phyloP scores from a whole-genome alignment of 306 rosid species.

The Trifolium dubium region DNA sequence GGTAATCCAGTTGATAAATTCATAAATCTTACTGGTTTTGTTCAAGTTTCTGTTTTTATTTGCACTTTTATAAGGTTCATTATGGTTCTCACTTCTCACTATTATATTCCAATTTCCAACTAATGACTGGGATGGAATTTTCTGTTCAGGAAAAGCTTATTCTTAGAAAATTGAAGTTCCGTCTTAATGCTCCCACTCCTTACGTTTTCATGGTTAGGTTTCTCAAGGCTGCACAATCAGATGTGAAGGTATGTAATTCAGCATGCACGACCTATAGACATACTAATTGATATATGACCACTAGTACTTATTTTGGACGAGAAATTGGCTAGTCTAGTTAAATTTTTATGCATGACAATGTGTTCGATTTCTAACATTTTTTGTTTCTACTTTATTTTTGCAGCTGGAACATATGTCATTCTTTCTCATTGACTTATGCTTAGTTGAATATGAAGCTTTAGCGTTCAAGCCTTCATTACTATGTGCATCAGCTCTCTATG shows the following conservation, averaged over 20 bases:
- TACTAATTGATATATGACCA: background rate
- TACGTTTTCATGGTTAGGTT: slow-evolving; percentile 91
- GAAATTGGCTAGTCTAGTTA: slow-evolving; percentile 28
- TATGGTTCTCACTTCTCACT: slow-evolving; percentile 32
- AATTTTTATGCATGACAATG: slow-evolving; percentile 13
- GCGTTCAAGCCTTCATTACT: slow-evolving; percentile 79
- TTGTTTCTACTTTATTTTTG: slow-evolving; percentile 30
- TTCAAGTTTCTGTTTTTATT: slow-evolving; percentile 13
- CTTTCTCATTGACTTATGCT: slow-evolving; percentile 71
- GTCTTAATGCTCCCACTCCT: slow-evolving; percentile 82
- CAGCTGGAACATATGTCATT: slow-evolving; percentile 87
- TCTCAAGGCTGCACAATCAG: slow-evolving; percentile 88
- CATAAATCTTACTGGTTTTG: background rate
- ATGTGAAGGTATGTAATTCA: slow-evolving; percentile 58
- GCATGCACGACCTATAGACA: background rate
- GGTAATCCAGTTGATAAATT: slow-evolving; percentile 3
- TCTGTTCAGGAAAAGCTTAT: slow-evolving; percentile 75
- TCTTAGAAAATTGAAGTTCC: slow-evolving; percentile 76
- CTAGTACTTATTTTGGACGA: slow-evolving; percentile 27
- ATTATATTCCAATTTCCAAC: slow-evolving; percentile 34
- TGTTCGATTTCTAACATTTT: slow-evolving; percentile 36
- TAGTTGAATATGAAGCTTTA: slow-evolving; percentile 79
- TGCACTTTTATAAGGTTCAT: slow-evolving; percentile 14
- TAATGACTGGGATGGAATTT: slow-evolving; percentile 14
- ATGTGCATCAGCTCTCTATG: slow-evolving; percentile 88